phyloP scores from a whole-genome alignment of 108 stramenopile species.

The Seminavis robusta region DNA sequence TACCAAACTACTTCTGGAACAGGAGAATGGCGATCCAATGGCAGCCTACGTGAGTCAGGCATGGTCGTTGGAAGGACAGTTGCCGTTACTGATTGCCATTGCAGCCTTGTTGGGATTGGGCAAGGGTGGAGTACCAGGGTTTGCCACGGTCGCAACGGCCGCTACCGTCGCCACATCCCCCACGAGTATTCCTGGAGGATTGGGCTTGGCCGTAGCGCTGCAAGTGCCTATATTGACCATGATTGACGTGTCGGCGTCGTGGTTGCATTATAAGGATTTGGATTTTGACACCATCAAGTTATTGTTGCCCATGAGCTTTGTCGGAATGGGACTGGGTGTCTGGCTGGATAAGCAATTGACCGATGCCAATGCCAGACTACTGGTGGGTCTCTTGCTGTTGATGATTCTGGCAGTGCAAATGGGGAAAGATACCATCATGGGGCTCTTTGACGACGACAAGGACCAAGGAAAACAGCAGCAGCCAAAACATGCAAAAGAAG shows the following conservation, averaged over 20 bases:
- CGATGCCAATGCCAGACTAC: conserved; percentile 32
- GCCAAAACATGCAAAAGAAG: not conserved
- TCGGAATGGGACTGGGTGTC: conserved; percentile 45
- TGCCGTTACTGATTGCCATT: conserved; percentile 35
- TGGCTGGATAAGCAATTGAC: conserved; percentile 26
- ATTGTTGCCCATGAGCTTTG: conserved; percentile 32
- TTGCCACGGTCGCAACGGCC: conserved; percentile 44
- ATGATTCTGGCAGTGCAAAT: conserved; percentile 33
- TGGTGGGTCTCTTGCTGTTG: conserved; percentile 38
- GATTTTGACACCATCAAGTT: conserved; percentile 34
- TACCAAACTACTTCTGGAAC: too few species aligned
- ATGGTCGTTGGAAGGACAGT: conserved; percentile 19
- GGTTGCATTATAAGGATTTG: conserved; percentile 23
- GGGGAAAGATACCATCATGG: conserved; percentile 31
- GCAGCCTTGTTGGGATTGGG: conserved; percentile 43
- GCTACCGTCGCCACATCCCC: conserved; percentile 50
- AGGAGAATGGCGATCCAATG: conserved; percentile 10
- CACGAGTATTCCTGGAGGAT: conserved; percentile 17
- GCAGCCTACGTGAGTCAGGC: conserved; percentile 10
- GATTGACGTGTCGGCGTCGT: conserved; percentile 45
- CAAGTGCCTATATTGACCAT: conserved; percentile 50
- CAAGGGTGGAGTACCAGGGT: conserved; percentile 51
- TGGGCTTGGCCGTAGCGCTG: conserved; percentile 43
- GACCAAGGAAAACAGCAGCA: not conserved
- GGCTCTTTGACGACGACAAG: not conserved